Percentiles rank a stretch among this genome's conserved stretches.
Conservation (phyloP, 2,329 filamentous ascomycete genomes). For the Bertia moriformis region DNA sequence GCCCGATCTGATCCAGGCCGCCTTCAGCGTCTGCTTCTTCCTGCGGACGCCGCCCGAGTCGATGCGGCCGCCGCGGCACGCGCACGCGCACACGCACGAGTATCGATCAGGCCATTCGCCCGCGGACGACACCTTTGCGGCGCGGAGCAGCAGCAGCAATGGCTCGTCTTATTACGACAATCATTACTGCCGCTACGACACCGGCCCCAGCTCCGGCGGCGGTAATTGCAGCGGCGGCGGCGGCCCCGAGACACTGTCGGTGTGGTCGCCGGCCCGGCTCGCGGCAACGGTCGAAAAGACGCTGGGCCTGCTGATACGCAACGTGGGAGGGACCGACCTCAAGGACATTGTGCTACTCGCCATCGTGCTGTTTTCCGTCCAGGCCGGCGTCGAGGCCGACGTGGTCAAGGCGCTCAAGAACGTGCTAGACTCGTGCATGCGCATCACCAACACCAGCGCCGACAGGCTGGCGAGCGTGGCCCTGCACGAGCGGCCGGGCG, state of each 20-base stretch:
- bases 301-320: constrained; percentile 25
- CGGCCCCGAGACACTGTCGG: constrained; percentile 18
- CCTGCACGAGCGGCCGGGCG: not conserved
- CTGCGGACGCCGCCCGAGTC: constrained; percentile 26
- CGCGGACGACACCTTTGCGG: not conserved
- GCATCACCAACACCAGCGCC: not conserved
- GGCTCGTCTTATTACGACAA: constrained; percentile 17
- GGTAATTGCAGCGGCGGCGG: too few relatives aligned
- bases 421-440: not conserved
- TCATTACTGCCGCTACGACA: too few relatives aligned
- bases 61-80: constrained; percentile 7
- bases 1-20: constrained; percentile 37
- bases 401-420: not conserved
- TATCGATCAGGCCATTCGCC: constrained; percentile 6
- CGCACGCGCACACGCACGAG: constrained; percentile 4
- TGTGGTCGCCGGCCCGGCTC: constrained; percentile 26
- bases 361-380: constrained; percentile 29
- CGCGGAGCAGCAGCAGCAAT: constrained; percentile 1
- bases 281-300: constrained; percentile 29
- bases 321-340: constrained; percentile 28
- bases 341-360: constrained; percentile 34
- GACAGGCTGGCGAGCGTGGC: not conserved
- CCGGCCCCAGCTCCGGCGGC: too few relatives aligned
- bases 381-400: constrained; percentile 7
- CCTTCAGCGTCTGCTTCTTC: constrained; percentile 39